Evolutionary conservation across 371 early-diverging fungal genomes (phyloP), one percentile per base, ranked within the genome.

Genomic region (Mitosporidium daphniae): DNA sequence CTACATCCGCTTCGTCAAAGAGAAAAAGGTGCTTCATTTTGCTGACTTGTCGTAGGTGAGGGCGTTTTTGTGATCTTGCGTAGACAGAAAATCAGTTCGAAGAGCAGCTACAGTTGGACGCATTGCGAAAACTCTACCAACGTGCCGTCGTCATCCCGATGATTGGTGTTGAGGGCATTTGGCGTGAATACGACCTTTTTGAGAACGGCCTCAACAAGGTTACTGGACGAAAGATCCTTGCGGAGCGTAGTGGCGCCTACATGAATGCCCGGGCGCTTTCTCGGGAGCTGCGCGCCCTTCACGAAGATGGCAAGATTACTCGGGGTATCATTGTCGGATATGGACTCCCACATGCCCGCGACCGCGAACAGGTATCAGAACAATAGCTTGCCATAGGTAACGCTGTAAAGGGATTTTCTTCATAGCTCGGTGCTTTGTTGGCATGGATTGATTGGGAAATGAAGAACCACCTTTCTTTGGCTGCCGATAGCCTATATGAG

Each of bases 141-240:
- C 52, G 55, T 17, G 89, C 77, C 2, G 55, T 78, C 2, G 42
- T 57, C 6, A 68, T 73, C 14, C 84, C 84, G 0, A 32, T 73
- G 21, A 45, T 54, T 27, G 63, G 69, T 26, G 52, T 82, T 3
- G 84, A 82, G 27, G 53, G 58, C 28, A 51, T 86, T 4, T 86
- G 89, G 89, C 70, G 70, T 26, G 67, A 75, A 22, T 86, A 74
- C 38, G 89, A 86, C 41, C 43, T 53, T 19, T 82, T 69, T 53
- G 89, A 86, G 39, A 73, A 69, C 33, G 50, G 47, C 6, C 41
- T 77, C 16, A 74, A 68, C 42, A 57, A 67, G 35, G 37, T 64
- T 30, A 64, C 67, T 27, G 67, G 61, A 54, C 34, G 42, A 41
- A 72, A 70, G 35, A 58, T 66, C 29, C 39, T 78, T 15, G 51